Conservation (phyloP, 129 eudicot genomes). For the Saussurea involucrata region DNA sequence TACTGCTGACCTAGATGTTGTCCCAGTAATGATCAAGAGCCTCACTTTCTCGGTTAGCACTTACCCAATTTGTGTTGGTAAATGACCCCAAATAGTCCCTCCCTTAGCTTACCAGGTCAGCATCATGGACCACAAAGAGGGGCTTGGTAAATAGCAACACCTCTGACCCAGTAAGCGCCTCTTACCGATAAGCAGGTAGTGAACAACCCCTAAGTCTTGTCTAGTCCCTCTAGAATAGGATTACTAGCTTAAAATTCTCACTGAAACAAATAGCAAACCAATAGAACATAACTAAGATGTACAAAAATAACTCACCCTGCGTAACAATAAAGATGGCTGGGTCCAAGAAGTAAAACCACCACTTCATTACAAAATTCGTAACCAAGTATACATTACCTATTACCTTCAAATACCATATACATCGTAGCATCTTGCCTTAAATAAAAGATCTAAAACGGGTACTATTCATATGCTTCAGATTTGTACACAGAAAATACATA, state of each 20-base stretch:
- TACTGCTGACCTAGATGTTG: too few species aligned
- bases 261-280: not conserved
- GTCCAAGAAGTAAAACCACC: not conserved
- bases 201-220: not conserved
- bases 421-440: not conserved
- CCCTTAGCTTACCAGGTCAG: not conserved
- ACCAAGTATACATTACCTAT: not conserved
- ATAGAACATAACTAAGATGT: not conserved
- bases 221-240: not conserved
- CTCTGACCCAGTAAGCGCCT: not conserved
- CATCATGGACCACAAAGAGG: not conserved
- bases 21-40: too few species aligned
- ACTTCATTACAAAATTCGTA: not conserved
- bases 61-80: not conserved
- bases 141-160: not conserved
- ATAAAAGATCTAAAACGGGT: not conserved
- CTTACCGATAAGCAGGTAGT: not conserved
- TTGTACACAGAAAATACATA: not conserved
- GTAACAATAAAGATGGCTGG: not conserved
- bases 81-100: not conserved
- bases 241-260: not conserved
- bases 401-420: not conserved
- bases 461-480: not conserved
- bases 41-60: not conserved
- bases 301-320: not conserved